Evolutionary conservation across 2,329 filamentous ascomycete genomes (phyloP).

Genomic region (Colletotrichum lentis): DNA sequence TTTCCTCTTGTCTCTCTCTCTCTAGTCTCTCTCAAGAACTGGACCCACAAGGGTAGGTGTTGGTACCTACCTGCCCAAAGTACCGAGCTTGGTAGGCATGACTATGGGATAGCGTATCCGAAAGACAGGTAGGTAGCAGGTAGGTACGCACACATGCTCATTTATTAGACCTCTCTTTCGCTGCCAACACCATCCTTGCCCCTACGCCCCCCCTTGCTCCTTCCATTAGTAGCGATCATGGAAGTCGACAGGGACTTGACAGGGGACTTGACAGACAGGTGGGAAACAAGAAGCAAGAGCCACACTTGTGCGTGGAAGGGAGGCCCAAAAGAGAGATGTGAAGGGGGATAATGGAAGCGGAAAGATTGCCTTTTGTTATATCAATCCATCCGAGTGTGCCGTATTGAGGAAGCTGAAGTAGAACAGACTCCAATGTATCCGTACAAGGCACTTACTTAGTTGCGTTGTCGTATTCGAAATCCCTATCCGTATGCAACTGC

Average conservation of each 20-base stretch:
- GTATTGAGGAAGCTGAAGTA: background rate
- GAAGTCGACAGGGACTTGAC: background rate
- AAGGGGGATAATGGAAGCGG: background rate
- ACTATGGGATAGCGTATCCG: too few relatives aligned
- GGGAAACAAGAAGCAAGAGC: background rate
- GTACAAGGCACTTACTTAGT: too few relatives aligned
- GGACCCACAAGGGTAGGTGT: slow-evolving; percentile 9
- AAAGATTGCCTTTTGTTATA: too few relatives aligned
- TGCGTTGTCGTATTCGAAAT: too few relatives aligned
- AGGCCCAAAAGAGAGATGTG: background rate
- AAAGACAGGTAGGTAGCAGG: too few relatives aligned
- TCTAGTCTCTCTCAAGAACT: slow-evolving; percentile 1
- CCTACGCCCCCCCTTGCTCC: background rate
- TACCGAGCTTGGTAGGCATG: too few relatives aligned
- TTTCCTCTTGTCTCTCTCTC: slow-evolving; percentile 4
- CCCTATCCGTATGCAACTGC: too few relatives aligned
- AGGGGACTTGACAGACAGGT: too few relatives aligned
- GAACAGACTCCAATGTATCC: too few relatives aligned
- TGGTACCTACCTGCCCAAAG: background rate
- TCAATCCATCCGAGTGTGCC: background rate
- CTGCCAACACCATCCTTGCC: background rate
- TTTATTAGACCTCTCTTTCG: background rate
- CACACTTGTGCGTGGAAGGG: background rate
- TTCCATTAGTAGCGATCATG: background rate
- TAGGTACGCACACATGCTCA: too few relatives aligned